Evolutionary conservation across 75 land plant genomes (phyloP).

Genomic region (Sequoia sempervirens): DNA sequence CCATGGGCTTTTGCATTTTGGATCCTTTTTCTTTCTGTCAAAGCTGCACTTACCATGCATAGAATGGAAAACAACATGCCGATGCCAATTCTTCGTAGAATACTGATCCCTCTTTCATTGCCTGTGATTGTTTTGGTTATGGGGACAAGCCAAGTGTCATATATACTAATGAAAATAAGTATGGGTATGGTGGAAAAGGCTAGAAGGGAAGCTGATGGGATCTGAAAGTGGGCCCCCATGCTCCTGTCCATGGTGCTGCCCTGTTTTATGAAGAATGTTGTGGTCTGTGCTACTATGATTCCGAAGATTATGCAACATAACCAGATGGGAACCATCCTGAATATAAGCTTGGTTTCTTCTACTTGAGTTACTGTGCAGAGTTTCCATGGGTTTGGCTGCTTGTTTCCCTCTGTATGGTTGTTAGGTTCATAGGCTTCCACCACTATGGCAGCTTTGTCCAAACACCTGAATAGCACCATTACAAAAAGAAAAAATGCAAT

Average conservation of each 20-base stretch:
- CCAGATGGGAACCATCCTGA: conserved; percentile 44
- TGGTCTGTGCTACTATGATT: conserved; percentile 9
- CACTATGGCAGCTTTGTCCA: conserved; percentile 33
- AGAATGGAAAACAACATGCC: conserved; percentile 25
- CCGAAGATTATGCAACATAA: conserved; percentile 11
- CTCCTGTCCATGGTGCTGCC: conserved; percentile 30
- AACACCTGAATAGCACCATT: conserved; percentile 7
- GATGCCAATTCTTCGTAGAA: conserved; percentile 23
- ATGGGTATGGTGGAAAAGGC: conserved; percentile 12
- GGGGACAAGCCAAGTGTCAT: conserved; percentile 29
- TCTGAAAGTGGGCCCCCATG: conserved; percentile 25
- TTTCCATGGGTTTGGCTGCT: conserved; percentile 20
- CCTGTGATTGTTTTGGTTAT: conserved; percentile 19
- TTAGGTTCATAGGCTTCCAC: background rate
- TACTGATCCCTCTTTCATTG: conserved; percentile 22
- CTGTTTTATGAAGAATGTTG: conserved; percentile 20
- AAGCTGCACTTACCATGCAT: conserved; percentile 16
- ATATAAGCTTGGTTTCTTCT: conserved; percentile 37
- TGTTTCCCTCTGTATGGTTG: background rate
- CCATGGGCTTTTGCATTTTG: conserved; percentile 9
- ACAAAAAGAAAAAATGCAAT: background rate
- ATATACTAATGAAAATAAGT: conserved; percentile 11
- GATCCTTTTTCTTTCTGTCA: conserved; percentile 16
- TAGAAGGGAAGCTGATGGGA: conserved; percentile 26
- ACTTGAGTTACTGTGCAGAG: conserved; percentile 46